Base-by-base conservation (phyloP, 441 rosid species). In the Metrosideros polymorpha region DNA sequence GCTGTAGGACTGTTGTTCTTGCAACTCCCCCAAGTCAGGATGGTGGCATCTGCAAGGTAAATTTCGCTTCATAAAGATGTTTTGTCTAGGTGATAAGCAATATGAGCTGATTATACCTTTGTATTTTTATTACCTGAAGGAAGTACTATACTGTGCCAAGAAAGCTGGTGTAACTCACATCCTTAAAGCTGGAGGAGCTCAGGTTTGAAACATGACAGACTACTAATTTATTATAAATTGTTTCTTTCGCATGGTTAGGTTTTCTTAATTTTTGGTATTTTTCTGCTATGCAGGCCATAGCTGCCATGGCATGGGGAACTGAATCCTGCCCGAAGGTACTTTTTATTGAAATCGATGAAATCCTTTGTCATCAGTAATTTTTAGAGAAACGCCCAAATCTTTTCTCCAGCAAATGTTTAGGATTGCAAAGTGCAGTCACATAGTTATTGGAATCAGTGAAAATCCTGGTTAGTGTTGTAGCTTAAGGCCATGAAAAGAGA, bases 251-350 rank as follows among this genome's bases (percentile, higher is more conserved):
- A 52, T n/a, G 47, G 42, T 51, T 52, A 71, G 25, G 6, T 43
- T 0, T 22, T 18, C 32, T 0, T 59, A 0, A 2, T 42, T 66
- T 27, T 25, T 86, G 82, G 42, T 39, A 27, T 56, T 66, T 9
- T 75, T 89, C 86, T 56, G 2, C 30, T 87, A 32, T 89, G 84
- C 90, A 97, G 99, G 99, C 99, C 57, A 92, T 97, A 90, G 93
- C 98, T 86, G 99, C 98, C 57, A 94, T 97, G 99, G 98, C 98
- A 84, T 97, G 99, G 99, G 99, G 99, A 42, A 97, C 97, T 82
- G 94, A 95, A 87, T 94, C 99, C 87, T 97, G 98, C 91, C 99
- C 98, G 5, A 97, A 95, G 98, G 99, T 97, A 92, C 79, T 89
- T 50, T 19, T 88, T 14, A 14, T 89, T 87, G 51, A 22, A 52